Evolutionary conservation across 805 yeast species (phyloP).

Genomic region (Candida verbasci): DNA sequence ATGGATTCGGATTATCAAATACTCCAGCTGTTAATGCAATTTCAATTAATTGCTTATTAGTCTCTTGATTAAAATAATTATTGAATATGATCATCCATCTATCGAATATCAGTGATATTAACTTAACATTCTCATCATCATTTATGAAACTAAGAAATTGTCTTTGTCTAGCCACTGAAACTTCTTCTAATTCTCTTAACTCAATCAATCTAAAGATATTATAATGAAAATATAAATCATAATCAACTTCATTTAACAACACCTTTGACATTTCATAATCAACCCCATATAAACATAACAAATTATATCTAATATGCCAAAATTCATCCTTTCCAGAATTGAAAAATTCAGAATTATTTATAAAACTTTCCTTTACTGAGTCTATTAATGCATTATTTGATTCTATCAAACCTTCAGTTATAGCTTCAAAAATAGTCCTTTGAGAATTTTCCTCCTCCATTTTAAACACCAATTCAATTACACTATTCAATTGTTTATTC

Average conservation of each 20-base stretch:
- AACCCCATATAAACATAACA: slow-evolving; percentile 41
- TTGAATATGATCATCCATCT: slow-evolving; percentile 57
- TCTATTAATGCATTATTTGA: slow-evolving; percentile 18
- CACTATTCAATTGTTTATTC: slow-evolving; percentile 30
- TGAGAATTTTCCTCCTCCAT: slow-evolving; percentile 3
- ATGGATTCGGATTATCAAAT: slow-evolving; percentile 23
- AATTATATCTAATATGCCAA: slow-evolving; percentile 47
- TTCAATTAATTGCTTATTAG: slow-evolving; percentile 23
- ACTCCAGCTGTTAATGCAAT: slow-evolving; percentile 15
- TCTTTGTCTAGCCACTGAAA: slow-evolving; percentile 6
- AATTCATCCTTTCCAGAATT: slow-evolving; percentile 15
- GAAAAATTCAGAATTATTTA: slow-evolving; percentile 11
- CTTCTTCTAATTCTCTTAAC: slow-evolving; percentile 21
- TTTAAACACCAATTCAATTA: slow-evolving; percentile 6
- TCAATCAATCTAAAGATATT: slow-evolving; percentile 50
- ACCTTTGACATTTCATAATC: slow-evolving; percentile 15
- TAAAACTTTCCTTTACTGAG: slow-evolving; percentile 9
- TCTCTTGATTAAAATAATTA: slow-evolving; percentile 22
- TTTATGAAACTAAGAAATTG: slow-evolving; percentile 12
- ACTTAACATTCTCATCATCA: slow-evolving; percentile 8
- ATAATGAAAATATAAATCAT: slow-evolving; percentile 22
- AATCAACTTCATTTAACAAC: slow-evolving; percentile 8
- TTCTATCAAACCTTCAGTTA: slow-evolving; percentile 40
- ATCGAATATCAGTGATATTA: slow-evolving; percentile 19
- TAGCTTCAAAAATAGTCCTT: slow-evolving; percentile 14